phyloP scores from a whole-genome alignment of 2,329 filamentous ascomycete genomes.

The Mycocentrospora acerina region DNA sequence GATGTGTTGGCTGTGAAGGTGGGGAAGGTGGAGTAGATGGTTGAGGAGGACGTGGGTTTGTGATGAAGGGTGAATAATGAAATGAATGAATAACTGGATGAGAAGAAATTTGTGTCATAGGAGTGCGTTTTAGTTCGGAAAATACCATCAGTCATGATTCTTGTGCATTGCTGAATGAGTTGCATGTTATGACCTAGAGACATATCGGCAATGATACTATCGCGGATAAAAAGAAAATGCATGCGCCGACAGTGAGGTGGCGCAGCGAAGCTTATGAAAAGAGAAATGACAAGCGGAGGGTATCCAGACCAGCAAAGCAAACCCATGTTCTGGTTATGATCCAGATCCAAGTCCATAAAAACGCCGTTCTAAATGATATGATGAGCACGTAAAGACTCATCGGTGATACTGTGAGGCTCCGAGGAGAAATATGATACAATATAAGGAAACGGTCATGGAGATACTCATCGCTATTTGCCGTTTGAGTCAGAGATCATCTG shows the following conservation, averaged over 20 bases:
- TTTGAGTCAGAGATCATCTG: conserved; percentile 47
- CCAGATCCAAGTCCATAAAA: conserved; percentile 6
- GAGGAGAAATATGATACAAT: conserved; percentile 4
- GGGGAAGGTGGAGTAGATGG: conserved; percentile 24
- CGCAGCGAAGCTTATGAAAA: neutral
- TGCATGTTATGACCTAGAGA: neutral
- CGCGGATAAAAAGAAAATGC: neutral
- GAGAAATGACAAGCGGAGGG: conserved; percentile 29
- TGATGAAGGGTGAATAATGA: conserved; percentile 2
- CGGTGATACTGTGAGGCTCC: neutral
- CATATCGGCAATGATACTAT: neutral
- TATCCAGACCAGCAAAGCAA: conserved; percentile 27
- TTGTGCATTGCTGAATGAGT: neutral
- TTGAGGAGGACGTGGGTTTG: neutral
- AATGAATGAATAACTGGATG: no score
- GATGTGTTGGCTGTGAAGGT: conserved; percentile 38
- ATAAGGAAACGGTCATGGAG: neutral
- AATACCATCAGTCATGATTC: no score
- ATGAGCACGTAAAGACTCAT: neutral
- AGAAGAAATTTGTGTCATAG: no score
- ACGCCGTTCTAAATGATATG: conserved; percentile 16
- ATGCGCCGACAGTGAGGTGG: neutral
- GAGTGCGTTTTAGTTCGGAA: no score
- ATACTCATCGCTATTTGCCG: conserved; percentile 23
- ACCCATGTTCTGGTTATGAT: conserved; percentile 2